Evolutionary conservation across 192 early-diverging fungal genomes (phyloP).

Genomic region (Linderina pennispora): DNA sequence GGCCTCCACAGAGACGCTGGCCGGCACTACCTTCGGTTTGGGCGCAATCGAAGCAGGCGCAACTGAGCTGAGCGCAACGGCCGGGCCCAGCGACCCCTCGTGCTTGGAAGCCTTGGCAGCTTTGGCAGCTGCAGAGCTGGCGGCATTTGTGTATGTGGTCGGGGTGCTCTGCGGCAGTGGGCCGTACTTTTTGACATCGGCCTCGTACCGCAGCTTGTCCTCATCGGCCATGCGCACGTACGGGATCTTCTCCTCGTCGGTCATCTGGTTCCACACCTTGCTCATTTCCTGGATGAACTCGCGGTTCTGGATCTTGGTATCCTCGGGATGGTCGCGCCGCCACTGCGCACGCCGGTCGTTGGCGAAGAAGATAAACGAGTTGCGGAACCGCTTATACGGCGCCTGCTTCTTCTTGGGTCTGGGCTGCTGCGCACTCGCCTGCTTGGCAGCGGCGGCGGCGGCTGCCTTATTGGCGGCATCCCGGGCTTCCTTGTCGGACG

Average conservation of each 20-base stretch:
- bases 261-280: slow-evolving; percentile 38
- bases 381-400: slow-evolving; percentile 42
- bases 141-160: slow-evolving; percentile 1
- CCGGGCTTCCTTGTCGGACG: slow-evolving; percentile 8
- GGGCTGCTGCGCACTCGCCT: slow-evolving; percentile 1
- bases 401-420: slow-evolving; percentile 12
- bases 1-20: too few relatives aligned
- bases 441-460: not conserved
- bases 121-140: not conserved
- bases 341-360: slow-evolving; percentile 40
- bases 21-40: too few relatives aligned
- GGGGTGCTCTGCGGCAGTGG: slow-evolving; percentile 11
- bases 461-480: not conserved
- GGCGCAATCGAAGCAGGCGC: too few relatives aligned
- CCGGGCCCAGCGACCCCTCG: too few relatives aligned
- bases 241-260: slow-evolving; percentile 26
- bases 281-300: slow-evolving; percentile 44
- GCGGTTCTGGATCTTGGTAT: slow-evolving; percentile 36
- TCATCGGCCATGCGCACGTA: slow-evolving; percentile 39
- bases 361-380: slow-evolving; percentile 48
- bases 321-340: slow-evolving; percentile 22
- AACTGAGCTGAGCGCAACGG: too few relatives aligned
- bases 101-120: not conserved
- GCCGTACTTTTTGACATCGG: slow-evolving; percentile 35
- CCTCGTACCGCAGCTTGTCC: slow-evolving; percentile 42